Conservation (phyloP, 768 basidiomycete species). For the Xerocomellus chrysenteron region DNA sequence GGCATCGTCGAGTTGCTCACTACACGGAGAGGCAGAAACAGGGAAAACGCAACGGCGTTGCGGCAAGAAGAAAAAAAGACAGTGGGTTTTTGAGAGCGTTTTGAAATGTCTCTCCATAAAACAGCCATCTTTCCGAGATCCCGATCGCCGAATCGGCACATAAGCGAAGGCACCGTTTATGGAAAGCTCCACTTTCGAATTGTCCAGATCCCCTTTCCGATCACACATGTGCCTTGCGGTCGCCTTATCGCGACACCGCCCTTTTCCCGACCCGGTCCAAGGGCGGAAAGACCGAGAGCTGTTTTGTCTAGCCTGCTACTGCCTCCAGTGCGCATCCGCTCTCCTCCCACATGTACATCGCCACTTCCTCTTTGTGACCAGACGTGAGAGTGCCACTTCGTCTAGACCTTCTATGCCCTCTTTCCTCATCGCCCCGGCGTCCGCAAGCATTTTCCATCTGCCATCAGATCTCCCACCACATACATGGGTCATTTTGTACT, state of each 20-base stretch:
- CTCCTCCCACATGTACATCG: neutral
- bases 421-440: neutral
- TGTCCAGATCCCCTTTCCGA: conserved; percentile 20
- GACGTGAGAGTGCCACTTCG: neutral
- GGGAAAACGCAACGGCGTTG: neutral
- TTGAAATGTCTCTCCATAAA: conserved; percentile 16
- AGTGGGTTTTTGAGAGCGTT: neutral
- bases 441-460: neutral
- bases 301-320: neutral
- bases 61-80: neutral
- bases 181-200: conserved; percentile 22
- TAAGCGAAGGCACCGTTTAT: neutral
- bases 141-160: conserved; percentile 21
- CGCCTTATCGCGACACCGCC: conserved; percentile 16
- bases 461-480: neutral
- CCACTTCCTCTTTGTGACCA: neutral
- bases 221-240: conserved; percentile 19
- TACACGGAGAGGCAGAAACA: neutral
- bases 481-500: no score
- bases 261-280: neutral
- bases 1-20: neutral
- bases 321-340: neutral
- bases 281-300: neutral
- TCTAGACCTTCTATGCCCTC: neutral
- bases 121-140: conserved; percentile 16